Evolutionary conservation across 2,329 filamentous ascomycete species (phyloP).

Genomic region (Colletotrichum sp.): DNA sequence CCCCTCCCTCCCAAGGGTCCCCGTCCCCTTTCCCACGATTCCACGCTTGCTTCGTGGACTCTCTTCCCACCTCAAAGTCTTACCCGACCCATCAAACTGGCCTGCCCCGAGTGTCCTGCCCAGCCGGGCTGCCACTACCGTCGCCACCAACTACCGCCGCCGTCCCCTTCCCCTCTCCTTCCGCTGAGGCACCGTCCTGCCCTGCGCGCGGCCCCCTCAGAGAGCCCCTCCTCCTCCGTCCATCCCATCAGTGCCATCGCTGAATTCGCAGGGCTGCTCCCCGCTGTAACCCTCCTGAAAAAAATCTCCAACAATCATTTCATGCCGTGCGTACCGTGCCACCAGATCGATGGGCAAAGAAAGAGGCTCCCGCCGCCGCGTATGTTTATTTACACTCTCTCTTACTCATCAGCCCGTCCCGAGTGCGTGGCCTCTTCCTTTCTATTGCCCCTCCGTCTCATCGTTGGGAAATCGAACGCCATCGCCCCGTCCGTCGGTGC

Average conservation of each 20-base stretch:
- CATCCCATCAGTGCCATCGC: background rate
- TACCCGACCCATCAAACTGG: background rate
- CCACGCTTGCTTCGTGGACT: background rate
- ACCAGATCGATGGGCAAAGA: background rate
- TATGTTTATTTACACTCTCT: background rate
- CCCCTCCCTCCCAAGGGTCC: background rate
- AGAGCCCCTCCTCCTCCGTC: background rate
- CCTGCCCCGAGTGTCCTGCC: background rate
- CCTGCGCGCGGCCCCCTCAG: background rate
- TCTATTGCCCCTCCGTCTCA: background rate
- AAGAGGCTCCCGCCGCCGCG: background rate
- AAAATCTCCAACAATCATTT: background rate
- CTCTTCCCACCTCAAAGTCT: background rate
- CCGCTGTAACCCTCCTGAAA: background rate
- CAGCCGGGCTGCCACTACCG: background rate
- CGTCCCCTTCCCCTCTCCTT: background rate
- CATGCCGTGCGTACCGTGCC: background rate
- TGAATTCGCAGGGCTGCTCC: background rate
- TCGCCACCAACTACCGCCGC: background rate
- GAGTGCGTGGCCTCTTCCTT: background rate
- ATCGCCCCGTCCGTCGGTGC: constrained; percentile 4
- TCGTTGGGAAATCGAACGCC: background rate
- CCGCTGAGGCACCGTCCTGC: background rate
- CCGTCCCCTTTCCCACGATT: background rate
- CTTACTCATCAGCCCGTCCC: background rate